Base-by-base conservation (phyloP, 2,329 filamentous ascomycete genomes). In the Cladophialophora psammophila region DNA sequence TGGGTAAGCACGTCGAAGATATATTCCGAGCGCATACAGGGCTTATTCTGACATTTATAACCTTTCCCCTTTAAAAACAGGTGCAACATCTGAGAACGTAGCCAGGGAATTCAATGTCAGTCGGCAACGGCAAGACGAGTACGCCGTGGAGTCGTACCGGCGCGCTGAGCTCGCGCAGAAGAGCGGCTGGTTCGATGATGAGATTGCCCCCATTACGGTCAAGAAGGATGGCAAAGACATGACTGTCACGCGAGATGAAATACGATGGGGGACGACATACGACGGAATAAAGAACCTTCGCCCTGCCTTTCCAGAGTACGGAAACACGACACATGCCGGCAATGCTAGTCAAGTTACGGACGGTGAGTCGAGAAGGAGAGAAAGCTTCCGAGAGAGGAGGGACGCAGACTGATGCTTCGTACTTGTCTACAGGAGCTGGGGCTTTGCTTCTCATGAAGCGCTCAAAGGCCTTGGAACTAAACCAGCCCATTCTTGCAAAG, bases 271-370 rank as follows among this genome's bases (percentile, higher is more conserved):
- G 10, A 50, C 45, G 18, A 50, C 45, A n/a, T 50, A 50, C 45
- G 45, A 50, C 45, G 45, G 45, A 5, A 50, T 50, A 7, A 50
- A 50, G 45, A 50, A 26, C 45, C 45, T 50, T n/a, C 18, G 7
- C 5, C 45, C 45, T 3, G 45, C 45, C 18, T 50, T 50, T 26
- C 88, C 93, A 9, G 89, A 95, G 74, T 97, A 91, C 83, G 95
- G 95, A 3, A 86, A 92, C 74, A 88, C 85, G 75, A 95, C 90
- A 50, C 97, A 94, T 32, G 95, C 93, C 71, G 95, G 95, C 67
- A 99, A 99, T 80, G 93, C 93, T 70, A 94, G 90, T 73, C 95
- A 98, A 81, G 88, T 98, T 67, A 97, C 95, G 13, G 95, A 99
- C 77, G 95, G 95, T 34, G 34, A 42, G 38, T 50, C 38, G 18